Conservation (phyloP, 352 stramenopile species). For the Phytophthora agathidicida region DNA sequence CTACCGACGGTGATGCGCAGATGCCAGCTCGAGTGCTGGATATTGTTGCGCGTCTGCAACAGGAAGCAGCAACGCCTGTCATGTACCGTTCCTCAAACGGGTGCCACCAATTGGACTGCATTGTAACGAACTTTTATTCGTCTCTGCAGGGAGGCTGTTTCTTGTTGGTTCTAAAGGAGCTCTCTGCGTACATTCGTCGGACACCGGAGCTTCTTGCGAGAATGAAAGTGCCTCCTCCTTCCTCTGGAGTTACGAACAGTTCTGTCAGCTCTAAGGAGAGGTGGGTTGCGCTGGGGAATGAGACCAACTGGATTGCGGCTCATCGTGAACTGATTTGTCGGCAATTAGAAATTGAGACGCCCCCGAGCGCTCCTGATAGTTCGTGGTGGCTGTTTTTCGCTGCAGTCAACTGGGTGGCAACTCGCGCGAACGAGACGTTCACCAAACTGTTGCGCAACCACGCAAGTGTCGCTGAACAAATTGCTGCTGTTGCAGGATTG, state of each 20-base stretch:
- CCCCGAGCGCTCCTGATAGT: slow-evolving; percentile 31
- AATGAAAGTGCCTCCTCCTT: slow-evolving; percentile 23
- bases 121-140: slow-evolving; percentile 50
- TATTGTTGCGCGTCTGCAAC: slow-evolving; percentile 36
- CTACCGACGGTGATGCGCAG: slow-evolving; percentile 43
- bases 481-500: slow-evolving; percentile 31
- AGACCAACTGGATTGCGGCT: slow-evolving; percentile 58
- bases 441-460: slow-evolving; percentile 39
- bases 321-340: slow-evolving; percentile 60
- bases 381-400: slow-evolving; percentile 70
- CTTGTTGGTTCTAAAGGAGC: slow-evolving; percentile 33
- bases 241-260: not conserved
- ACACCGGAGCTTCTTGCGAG: slow-evolving; percentile 36
- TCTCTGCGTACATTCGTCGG: slow-evolving; percentile 40
- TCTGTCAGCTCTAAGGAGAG: slow-evolving; percentile 16
- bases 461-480: slow-evolving; percentile 24
- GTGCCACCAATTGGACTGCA: slow-evolving; percentile 40
- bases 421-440: slow-evolving; percentile 42
- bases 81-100: slow-evolving; percentile 41
- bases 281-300: slow-evolving; percentile 42
- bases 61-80: slow-evolving; percentile 23
- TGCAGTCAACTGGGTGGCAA: slow-evolving; percentile 56
- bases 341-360: slow-evolving; percentile 40
- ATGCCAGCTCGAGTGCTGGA: slow-evolving; percentile 32
- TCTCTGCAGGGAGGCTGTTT: slow-evolving; percentile 52